Evolutionary conservation across 1,284 basidiomycete species (phyloP).

Genomic region (Phellinidium pouzarii): DNA sequence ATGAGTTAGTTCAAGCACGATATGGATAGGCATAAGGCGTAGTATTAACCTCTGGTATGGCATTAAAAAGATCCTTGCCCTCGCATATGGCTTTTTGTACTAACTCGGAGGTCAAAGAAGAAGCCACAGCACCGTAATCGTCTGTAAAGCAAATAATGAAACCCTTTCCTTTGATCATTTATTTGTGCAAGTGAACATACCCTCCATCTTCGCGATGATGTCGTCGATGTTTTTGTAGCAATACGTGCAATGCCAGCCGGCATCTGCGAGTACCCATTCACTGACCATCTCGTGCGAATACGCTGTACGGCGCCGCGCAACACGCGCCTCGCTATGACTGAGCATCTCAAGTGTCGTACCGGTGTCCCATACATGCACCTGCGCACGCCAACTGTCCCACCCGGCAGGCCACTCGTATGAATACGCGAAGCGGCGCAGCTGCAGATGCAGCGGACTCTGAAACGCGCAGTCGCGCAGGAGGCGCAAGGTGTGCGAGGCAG

Average conservation of each 20-base stretch:
- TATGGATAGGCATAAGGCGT: not conserved
- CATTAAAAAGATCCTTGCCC: conserved; percentile 30
- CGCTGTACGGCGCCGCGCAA: conserved; percentile 10
- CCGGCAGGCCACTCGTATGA: conserved; percentile 31
- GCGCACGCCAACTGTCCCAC: conserved; percentile 29
- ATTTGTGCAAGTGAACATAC: conserved; percentile 21
- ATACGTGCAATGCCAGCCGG: conserved; percentile 27
- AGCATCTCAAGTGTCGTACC: conserved; percentile 6
- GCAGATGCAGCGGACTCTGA: conserved; percentile 31
- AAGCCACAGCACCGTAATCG: conserved; percentile 27
- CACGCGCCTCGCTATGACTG: conserved; percentile 1
- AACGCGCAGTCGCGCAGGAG: conserved; percentile 33
- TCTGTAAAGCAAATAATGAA: conserved; percentile 20
- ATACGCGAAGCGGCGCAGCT: conserved; percentile 35
- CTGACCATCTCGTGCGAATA: conserved; percentile 30
- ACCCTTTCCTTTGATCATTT: not conserved
- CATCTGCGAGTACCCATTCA: conserved; percentile 31
- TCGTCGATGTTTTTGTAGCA: conserved; percentile 32
- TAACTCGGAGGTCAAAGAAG: conserved; percentile 23
- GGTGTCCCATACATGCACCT: conserved; percentile 26
- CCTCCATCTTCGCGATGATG: conserved; percentile 25
- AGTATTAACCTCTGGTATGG: conserved; percentile 30
- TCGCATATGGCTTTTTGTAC: conserved; percentile 32
- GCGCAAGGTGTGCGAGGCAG: conserved; percentile 29
- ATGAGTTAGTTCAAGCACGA: conserved; percentile 19